Evolutionary conservation across 129 eudicot genomes (phyloP).

Genomic region (Flaveria brownii): DNA sequence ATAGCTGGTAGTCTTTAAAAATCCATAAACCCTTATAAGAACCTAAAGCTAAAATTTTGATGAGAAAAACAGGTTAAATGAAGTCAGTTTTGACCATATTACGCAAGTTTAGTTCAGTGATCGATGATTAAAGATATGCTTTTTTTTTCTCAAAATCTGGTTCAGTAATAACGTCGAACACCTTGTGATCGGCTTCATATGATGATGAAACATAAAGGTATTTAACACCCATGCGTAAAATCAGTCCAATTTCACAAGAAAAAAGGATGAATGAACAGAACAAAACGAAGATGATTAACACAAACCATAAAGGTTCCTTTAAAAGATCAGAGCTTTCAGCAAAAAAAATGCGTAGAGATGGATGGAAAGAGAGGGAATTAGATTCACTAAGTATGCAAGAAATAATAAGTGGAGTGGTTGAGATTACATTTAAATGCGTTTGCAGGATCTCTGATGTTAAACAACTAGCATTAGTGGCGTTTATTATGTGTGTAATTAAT

Average conservation of each 20-base stretch:
- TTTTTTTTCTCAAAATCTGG: not conserved
- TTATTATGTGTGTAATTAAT: no score
- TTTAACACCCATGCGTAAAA: conserved; percentile 3
- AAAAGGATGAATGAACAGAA: not conserved
- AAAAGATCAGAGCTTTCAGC: no score
- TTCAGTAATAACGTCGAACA: conserved; percentile 26
- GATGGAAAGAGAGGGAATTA: not conserved
- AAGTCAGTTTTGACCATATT: not conserved
- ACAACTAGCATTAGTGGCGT: no score
- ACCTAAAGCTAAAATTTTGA: not conserved
- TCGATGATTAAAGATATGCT: not conserved
- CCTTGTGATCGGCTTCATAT: conserved; percentile 17
- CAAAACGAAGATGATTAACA: not conserved
- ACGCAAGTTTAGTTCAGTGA: not conserved
- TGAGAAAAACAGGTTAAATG: conserved; percentile 9
- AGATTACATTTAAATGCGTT: not conserved
- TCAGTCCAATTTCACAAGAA: conserved; percentile 6
- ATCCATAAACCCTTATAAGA: conserved; percentile 26
- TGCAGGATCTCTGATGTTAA: no score
- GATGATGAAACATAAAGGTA: conserved; percentile 10
- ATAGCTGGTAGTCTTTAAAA: conserved; percentile 9
- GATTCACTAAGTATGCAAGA: not conserved
- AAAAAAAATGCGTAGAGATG: no score
- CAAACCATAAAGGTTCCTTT: not conserved
- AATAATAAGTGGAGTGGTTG: not conserved